These are phyloP conservation scores for Colletotrichum lupini DNA, from an alignment of 2,329 filamentous ascomycete genomes.

Conservation along the genomic window DNA sequence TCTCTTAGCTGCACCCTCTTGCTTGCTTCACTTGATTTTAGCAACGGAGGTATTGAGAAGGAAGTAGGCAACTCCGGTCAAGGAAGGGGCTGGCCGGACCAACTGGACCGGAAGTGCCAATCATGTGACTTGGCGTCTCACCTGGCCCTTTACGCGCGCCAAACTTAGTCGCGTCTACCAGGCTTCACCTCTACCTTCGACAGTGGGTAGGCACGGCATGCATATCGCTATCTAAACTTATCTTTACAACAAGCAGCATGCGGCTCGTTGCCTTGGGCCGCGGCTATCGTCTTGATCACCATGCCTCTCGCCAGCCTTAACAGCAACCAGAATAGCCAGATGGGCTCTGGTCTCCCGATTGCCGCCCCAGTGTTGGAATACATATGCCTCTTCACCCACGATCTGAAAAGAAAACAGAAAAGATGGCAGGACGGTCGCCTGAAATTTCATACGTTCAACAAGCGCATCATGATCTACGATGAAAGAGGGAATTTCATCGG, in stretches of 20 bases:
- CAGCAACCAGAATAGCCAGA: not conserved
- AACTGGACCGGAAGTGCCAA: not conserved
- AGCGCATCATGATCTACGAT: conserved; percentile 90
- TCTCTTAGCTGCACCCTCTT: too few relatives aligned
- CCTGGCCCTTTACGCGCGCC: not conserved
- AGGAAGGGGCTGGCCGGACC: not conserved
- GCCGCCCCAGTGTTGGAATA: conserved; percentile 84
- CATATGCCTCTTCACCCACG: conserved; percentile 87
- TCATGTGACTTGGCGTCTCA: not conserved
- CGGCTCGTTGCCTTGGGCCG: not conserved
- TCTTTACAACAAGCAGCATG: not conserved
- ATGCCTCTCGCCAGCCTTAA: conserved; percentile 8
- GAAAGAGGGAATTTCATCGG: conserved; percentile 83
- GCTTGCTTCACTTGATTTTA: not conserved
- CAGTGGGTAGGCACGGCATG: not conserved
- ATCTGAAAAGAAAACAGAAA: conserved; percentile 87
- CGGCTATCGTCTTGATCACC: not conserved
- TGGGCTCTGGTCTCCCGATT: conserved; percentile 54
- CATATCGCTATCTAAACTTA: not conserved
- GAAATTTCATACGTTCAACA: conserved; percentile 91
- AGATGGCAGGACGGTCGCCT: conserved; percentile 93
- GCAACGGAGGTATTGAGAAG: not conserved
- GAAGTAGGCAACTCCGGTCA: not conserved
- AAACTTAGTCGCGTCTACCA: not conserved
- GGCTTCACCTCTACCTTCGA: not conserved